These are phyloP conservation scores for Pisolithus marmoratus DNA, from an alignment of 768 basidiomycete species.

Conservation along the genomic window DNA sequence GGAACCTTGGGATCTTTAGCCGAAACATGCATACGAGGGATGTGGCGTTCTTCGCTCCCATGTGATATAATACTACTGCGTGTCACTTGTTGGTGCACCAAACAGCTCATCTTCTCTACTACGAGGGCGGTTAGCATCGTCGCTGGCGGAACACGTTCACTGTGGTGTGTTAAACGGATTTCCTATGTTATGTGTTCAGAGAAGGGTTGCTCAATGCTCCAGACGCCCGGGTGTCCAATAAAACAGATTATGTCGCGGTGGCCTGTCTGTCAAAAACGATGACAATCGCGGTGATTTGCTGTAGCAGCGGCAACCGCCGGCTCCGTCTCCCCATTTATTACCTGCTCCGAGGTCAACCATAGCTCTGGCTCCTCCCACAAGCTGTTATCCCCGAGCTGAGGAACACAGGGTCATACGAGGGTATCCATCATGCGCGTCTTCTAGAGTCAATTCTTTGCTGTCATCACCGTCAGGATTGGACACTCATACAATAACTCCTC, in stretches of 20 bases:
- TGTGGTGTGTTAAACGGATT: too few species aligned
- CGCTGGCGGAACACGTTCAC: too few species aligned
- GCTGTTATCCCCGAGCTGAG: neutral
- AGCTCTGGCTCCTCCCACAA: neutral
- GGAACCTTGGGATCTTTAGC: neutral
- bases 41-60: neutral
- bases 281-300: neutral
- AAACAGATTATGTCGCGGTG: neutral
- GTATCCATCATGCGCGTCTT: neutral
- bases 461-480: neutral
- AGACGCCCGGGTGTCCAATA: neutral
- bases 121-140: neutral
- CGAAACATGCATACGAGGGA: neutral
- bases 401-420: neutral
- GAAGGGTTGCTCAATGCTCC: neutral
- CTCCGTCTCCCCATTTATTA: neutral
- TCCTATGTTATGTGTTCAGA: too few species aligned
- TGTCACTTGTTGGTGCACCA: too few species aligned
- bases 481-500: neutral
- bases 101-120: neutral
- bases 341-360: neutral
- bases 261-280: neutral
- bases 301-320: neutral
- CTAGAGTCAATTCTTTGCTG: conserved; percentile 1
- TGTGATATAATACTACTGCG: neutral